Base-by-base conservation (phyloP, 2,329 filamentous ascomycete genomes). In the Alternaria arbusti region DNA sequence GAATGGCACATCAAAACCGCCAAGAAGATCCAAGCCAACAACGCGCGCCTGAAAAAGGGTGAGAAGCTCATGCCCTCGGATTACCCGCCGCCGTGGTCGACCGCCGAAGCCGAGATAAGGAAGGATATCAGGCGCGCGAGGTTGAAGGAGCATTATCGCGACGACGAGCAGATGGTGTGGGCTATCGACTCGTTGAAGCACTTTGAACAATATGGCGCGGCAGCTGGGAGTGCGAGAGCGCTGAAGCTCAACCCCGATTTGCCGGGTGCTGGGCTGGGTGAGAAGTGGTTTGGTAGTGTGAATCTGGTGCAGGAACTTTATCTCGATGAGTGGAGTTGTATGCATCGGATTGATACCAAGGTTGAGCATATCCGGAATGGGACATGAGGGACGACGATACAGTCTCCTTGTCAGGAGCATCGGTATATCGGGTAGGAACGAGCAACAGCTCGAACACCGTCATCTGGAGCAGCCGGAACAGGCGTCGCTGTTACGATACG, bases 251-350 rank as follows among this genome's bases (percentile, higher is more conserved):
- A 77, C 25, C 65, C 69, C 1, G 70, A 74, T 13, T 28, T 78
- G 6, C 75, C 75, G 2, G 76, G 74, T 1, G 70, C 73, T 2
- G 72, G 75, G 0, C 54, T 78, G 6, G 76, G 76, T 2, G 76
- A 77, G 55, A 66, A 65, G 11, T 78, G 70, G 71, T 77, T 73
- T 56, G 72, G 73, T 0, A 76, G 74, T 44, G 64, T 68, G 6
- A 68, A 72, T 63, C 28, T 76, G 25, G 70, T 77, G 45, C 74
- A 78, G 50, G 72, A 69, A 47, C 63, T 78, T 5, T 75, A 72
- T 62, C 54, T 78, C 26, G 76, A 78, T 59, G 76, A 78, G 61
- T 76, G 74, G 70, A 75, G 73, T 54, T 74, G 74, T 44, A 65
- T 77, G 70, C 72, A 78, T 57, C 63, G 76, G 51, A 76, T 78